These are phyloP conservation scores for Penicillium tannophilum DNA, from an alignment of 495 filamentous ascomycete species.

Conservation along the genomic window DNA sequence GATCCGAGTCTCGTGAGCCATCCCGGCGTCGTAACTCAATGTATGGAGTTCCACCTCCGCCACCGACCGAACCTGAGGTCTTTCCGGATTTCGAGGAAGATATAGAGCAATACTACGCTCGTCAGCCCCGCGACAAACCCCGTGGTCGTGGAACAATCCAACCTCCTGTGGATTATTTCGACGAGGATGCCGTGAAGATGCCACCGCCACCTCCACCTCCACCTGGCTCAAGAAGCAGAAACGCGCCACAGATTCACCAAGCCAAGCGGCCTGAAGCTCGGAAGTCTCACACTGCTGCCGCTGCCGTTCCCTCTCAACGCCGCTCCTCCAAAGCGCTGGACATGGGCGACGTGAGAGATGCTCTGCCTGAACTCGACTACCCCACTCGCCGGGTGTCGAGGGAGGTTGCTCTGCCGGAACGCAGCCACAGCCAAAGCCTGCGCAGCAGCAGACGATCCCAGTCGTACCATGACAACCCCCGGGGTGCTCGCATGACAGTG, in stretches of 20 bases:
- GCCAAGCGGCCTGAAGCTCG: constrained; percentile 27
- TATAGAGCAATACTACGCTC: constrained; percentile 23
- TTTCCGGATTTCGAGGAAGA: constrained; percentile 36
- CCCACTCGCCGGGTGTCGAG: constrained; percentile 32
- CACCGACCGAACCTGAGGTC: constrained; percentile 19
- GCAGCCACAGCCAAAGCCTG: constrained; percentile 38
- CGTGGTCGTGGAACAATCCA: constrained; percentile 16
- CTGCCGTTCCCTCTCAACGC: constrained; percentile 32
- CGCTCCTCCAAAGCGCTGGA: constrained; percentile 35
- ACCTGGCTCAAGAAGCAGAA: constrained; percentile 27
- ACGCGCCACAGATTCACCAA: constrained; percentile 40
- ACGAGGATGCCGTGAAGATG: constrained; percentile 47
- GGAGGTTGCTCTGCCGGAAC: constrained; percentile 36
- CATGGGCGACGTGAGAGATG: constrained; percentile 34
- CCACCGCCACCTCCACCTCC: constrained; percentile 41
- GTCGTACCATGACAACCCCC: constrained; percentile 36
- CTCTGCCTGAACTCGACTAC: constrained; percentile 36
- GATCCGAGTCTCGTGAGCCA: constrained; percentile 39
- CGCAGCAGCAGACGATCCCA: constrained; percentile 30
- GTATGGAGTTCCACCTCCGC: constrained; percentile 34
- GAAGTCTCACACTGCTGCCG: constrained; percentile 31
- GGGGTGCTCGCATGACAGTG: constrained; percentile 36
- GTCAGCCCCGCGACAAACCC: constrained; percentile 7
- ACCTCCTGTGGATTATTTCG: constrained; percentile 32
- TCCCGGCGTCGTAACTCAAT: constrained; percentile 37